Evolutionary conservation across 106 monocot species (phyloP), one percentile per base, ranked within the genome.

Genomic region (Acorus calamus): DNA sequence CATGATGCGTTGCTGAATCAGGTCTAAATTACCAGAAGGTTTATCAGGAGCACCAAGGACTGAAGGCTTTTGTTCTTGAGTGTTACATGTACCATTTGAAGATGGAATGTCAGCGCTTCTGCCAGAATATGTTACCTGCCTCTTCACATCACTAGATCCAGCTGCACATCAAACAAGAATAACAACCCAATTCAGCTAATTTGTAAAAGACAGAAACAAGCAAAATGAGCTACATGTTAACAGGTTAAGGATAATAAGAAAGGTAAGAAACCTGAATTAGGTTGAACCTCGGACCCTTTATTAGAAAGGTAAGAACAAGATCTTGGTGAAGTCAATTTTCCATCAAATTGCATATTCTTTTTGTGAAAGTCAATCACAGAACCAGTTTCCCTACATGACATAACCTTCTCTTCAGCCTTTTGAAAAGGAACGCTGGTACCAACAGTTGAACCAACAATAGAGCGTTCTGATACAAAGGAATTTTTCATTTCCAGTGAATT

Each of bases 141-240:
- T 76, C 58, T 73, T 84, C 55, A 70, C 41, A 68, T 86, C 79
- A 62, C 54, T 69, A 53, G 54, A 8, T 60, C 77, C 79, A 77
- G 66, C 65, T 72, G 53, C 28, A 28, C 28, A 28, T 28, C 1
- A 28, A 28, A 28, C 28, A 28, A 28, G 28, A 28, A 28, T 28
- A 28, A 28, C 28, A 28, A 28, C 28, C 28, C 28, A 28, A 28
- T 28, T 28, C 28, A 28, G 28, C 28, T 28, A 28, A 28, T 28
- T 28, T 28, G 28, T 28, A 28, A 28, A 28, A 1, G 28, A 28
- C 28, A 10, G 47, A 60, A 43, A 60, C 4, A 14, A 69, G 62
- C 41, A 57, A 2, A 47, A 4, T 8, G 13, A 28, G 28, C 28
- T 28, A 28, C 28, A 28, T 28, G 28, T 28, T 28, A 28, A 54